These are phyloP conservation scores for Penicillium psychrofluorescens DNA, from an alignment of 495 filamentous ascomycete species.

Conservation along the genomic window DNA sequence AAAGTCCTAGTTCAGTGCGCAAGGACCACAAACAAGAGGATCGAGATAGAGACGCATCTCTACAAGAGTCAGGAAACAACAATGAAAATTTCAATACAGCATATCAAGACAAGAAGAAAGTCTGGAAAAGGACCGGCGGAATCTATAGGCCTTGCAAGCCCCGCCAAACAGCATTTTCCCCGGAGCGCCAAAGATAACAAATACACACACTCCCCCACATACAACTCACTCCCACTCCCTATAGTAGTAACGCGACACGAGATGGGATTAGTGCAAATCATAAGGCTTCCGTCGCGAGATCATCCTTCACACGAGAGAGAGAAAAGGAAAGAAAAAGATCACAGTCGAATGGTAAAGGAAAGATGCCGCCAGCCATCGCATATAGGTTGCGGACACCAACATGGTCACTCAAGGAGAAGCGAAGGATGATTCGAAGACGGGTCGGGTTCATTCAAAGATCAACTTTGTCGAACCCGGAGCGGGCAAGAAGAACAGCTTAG, in stretches of 20 bases:
- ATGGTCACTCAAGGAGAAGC: conserved; percentile 3
- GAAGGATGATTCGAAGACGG: conserved; percentile 10
- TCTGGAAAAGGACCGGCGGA: conserved; percentile 18
- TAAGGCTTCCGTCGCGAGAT: conserved; percentile 25
- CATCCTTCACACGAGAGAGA: conserved; percentile 15
- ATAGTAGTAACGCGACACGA: conserved; percentile 21
- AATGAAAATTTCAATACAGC: conserved; percentile 15
- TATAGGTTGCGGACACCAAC: background rate
- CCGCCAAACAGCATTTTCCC: conserved; percentile 31
- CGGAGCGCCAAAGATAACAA: conserved; percentile 34
- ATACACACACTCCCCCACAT: conserved; percentile 27
- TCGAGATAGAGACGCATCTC: too few relatives aligned
- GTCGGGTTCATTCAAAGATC: conserved; percentile 14
- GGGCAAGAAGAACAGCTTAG: conserved; percentile 12
- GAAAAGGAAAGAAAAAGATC: conserved; percentile 10
- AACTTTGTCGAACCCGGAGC: conserved; percentile 8
- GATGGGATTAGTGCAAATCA: conserved; percentile 35
- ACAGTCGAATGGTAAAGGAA: conserved; percentile 5
- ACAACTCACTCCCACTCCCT: too few relatives aligned
- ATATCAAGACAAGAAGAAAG: conserved; percentile 14
- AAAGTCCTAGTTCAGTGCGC: too few relatives aligned
- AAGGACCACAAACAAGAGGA: too few relatives aligned
- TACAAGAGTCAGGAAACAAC: background rate
- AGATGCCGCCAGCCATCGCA: conserved; percentile 1
- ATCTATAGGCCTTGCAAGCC: conserved; percentile 33